These are phyloP conservation scores for Fusarium caatingaense DNA, from an alignment of 2,329 filamentous ascomycete genomes.

Conservation along the genomic window DNA sequence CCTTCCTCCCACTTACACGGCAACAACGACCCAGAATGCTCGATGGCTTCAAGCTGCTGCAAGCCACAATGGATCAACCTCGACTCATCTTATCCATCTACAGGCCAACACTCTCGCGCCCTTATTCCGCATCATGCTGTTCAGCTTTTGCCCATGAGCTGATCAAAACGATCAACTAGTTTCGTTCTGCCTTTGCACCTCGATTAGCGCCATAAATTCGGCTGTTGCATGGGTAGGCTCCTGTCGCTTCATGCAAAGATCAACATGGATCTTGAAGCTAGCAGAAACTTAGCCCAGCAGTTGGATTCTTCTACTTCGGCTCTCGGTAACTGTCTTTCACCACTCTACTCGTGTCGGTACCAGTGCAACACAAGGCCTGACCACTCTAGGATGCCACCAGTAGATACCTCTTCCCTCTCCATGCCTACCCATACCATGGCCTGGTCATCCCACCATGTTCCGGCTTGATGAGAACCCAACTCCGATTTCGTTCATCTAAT, in stretches of 20 bases:
- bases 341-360: constrained; percentile 8
- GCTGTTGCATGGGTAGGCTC: background rate
- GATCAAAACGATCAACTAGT: constrained; percentile 19
- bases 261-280: constrained; percentile 13
- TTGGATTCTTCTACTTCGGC: constrained; percentile 10
- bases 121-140: constrained; percentile 27
- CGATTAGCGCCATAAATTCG: constrained; percentile 19
- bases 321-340: constrained; percentile 8
- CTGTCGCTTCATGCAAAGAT: constrained; percentile 8
- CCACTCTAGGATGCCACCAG: constrained; percentile 1
- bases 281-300: background rate
- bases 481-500: constrained; percentile 21
- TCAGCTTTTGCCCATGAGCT: background rate
- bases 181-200: constrained; percentile 6
- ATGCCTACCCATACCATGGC: constrained; percentile 6
- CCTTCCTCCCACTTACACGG: constrained; percentile 10
- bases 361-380: constrained; percentile 12
- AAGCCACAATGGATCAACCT: constrained; percentile 35
- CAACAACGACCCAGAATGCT: constrained; percentile 14
- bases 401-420: constrained; percentile 1
- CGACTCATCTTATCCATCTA: constrained; percentile 30
- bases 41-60: constrained; percentile 24
- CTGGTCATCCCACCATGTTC: constrained; percentile 20
- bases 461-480: background rate
- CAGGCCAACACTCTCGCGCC: constrained; percentile 7